Conservation (phyloP, 768 basidiomycete species). For the Lactifluus piperatus region DNA sequence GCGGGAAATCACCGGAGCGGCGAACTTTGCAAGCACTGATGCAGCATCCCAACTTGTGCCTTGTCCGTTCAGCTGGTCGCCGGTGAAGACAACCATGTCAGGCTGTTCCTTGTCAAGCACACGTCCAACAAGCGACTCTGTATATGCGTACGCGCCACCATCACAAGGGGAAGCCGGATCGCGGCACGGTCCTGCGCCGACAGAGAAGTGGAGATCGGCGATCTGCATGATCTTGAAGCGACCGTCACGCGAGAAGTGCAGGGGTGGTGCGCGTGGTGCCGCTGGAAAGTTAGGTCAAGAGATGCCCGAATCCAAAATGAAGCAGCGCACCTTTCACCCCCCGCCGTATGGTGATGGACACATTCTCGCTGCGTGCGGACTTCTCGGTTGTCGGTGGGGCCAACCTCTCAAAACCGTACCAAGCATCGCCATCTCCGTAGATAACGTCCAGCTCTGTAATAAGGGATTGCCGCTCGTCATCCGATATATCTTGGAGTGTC, state of each 20-base stretch:
- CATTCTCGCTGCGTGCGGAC: conserved; percentile 37
- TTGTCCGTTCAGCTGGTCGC: conserved; percentile 93
- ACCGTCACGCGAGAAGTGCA: conserved; percentile 77
- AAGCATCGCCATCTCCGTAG: conserved; percentile 75
- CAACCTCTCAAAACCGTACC: conserved; percentile 80
- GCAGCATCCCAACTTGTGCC: conserved; percentile 82
- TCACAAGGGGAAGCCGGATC: conserved; percentile 53
- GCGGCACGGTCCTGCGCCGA: conserved; percentile 65
- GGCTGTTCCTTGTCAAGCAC: conserved; percentile 78
- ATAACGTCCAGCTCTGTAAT: conserved; percentile 91
- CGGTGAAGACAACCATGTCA: conserved; percentile 85
- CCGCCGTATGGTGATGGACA: conserved; percentile 58
- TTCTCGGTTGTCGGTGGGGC: conserved; percentile 43
- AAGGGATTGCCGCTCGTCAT: conserved; percentile 46
- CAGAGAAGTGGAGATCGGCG: conserved; percentile 91
- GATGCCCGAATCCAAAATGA: neutral
- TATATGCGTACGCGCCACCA: conserved; percentile 66
- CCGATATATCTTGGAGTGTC: conserved; percentile 50
- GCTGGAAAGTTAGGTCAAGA: conserved; percentile 31
- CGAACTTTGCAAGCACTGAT: conserved; percentile 85
- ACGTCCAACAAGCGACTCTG: conserved; percentile 58
- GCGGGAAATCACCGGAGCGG: conserved; percentile 61
- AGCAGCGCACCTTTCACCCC: conserved; percentile 60
- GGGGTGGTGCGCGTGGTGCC: conserved; percentile 62
- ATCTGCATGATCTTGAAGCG: conserved; percentile 86